Conservation (phyloP, 352 stramenopile genomes). For the Globisporangium solare region DNA sequence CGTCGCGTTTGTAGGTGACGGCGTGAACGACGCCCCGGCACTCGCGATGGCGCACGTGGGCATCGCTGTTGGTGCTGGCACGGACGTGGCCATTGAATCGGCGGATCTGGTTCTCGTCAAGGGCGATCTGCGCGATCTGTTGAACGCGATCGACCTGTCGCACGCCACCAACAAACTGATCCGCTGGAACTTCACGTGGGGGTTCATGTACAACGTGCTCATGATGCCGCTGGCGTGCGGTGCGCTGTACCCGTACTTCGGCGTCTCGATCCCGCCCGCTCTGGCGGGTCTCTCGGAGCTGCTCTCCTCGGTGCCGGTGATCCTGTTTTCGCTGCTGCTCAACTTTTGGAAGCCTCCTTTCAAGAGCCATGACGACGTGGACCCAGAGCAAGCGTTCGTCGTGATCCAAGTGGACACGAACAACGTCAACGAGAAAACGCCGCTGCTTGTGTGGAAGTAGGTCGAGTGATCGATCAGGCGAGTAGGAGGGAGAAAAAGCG, state of each 20-base stretch:
- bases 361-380: constrained; percentile 9
- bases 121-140: constrained; percentile 56
- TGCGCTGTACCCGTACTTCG: constrained; percentile 52
- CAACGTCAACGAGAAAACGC: constrained; percentile 24
- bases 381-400: constrained; percentile 19
- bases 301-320: constrained; percentile 71
- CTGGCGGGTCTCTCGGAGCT: constrained; percentile 69
- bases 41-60: constrained; percentile 69
- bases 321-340: constrained; percentile 71
- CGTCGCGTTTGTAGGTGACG: constrained; percentile 73
- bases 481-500: constrained; percentile 2
- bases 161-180: constrained; percentile 60
- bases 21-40: constrained; percentile 66
- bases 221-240: constrained; percentile 76
- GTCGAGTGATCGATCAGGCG: neutral
- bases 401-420: constrained; percentile 29
- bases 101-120: constrained; percentile 76
- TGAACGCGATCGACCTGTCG: constrained; percentile 63
- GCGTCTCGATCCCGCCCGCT: constrained; percentile 58
- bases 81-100: constrained; percentile 65
- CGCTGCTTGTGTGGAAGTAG: constrained; percentile 20
- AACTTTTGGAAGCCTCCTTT: constrained; percentile 59
- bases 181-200: constrained; percentile 74
- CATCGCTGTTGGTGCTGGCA: constrained; percentile 57
- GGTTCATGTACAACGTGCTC: constrained; percentile 65